phyloP scores from a whole-genome alignment of 2,329 filamentous ascomycete genomes.

The Aspergillus sp. region DNA sequence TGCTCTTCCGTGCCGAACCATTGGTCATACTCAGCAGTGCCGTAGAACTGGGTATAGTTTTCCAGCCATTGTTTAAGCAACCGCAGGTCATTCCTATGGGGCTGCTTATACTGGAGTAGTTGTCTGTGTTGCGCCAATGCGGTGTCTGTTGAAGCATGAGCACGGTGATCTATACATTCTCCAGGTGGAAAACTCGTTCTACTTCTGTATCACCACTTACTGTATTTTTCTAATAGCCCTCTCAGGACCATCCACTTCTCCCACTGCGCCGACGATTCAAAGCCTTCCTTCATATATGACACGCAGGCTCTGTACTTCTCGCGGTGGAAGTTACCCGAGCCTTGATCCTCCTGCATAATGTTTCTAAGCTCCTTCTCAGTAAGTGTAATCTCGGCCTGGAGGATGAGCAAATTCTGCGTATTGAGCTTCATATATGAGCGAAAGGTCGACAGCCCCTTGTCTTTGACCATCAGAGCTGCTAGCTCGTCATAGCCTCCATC shows the following conservation, averaged over 20 bases:
- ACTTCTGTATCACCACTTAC: slow-evolving; percentile 7
- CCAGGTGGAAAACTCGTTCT: neutral
- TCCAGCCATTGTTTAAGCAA: slow-evolving; percentile 5
- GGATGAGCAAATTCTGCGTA: slow-evolving; percentile 11
- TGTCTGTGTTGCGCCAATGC: slow-evolving; percentile 12
- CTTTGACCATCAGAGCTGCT: slow-evolving; percentile 6
- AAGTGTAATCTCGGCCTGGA: slow-evolving; percentile 11
- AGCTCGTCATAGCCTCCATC: slow-evolving; percentile 14
- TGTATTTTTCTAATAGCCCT: slow-evolving; percentile 13
- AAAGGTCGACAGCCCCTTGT: slow-evolving; percentile 6
- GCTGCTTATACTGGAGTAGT: slow-evolving; percentile 3
- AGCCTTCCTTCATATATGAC: neutral
- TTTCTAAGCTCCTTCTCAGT: slow-evolving; percentile 2
- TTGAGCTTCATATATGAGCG: slow-evolving; percentile 12
- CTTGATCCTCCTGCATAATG: slow-evolving; percentile 2
- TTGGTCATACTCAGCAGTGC: neutral
- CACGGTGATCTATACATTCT: neutral
- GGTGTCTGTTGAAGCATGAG: slow-evolving; percentile 1
- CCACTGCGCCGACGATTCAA: slow-evolving; percentile 9
- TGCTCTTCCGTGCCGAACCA: slow-evolving; percentile 2
- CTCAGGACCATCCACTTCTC: slow-evolving; percentile 7
- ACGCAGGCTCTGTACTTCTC: slow-evolving; percentile 5
- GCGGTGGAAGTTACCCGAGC: neutral
- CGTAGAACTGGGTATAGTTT: neutral
- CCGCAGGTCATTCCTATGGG: slow-evolving; percentile 1